Conservation (phyloP, 164 flowering plant species). For the Macadamia integrifolia region DNA sequence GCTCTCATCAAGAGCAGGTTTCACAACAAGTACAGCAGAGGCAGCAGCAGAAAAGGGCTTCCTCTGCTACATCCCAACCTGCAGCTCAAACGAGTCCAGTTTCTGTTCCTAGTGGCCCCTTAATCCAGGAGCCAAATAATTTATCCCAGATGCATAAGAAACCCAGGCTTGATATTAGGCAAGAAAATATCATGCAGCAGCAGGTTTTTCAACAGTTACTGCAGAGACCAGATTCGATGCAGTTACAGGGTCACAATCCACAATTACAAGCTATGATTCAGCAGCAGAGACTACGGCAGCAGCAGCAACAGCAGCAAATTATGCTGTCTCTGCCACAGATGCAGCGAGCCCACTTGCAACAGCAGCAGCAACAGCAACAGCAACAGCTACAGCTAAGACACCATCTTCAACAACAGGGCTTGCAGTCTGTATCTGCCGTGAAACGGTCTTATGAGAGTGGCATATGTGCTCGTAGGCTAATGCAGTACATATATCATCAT, state of each 20-base stretch:
- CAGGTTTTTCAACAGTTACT: conserved; percentile 74
- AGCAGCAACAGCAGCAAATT: conserved; percentile 50
- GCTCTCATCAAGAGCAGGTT: conserved; percentile 59
- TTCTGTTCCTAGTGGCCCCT: conserved; percentile 41
- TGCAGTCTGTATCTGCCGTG: conserved; percentile 42
- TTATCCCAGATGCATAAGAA: conserved; percentile 71
- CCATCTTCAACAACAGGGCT: conserved; percentile 58
- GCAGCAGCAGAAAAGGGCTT: conserved; percentile 57
- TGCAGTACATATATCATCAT: conserved; percentile 95
- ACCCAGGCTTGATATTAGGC: conserved; percentile 75
- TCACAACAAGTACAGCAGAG: conserved; percentile 45
- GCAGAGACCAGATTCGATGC: conserved; percentile 74
- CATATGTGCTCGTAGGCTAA: conserved; percentile 83
- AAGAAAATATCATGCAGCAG: conserved; percentile 72
- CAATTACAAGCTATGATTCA: conserved; percentile 78
- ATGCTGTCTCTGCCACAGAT: conserved; percentile 71
- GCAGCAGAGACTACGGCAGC: conserved; percentile 74
- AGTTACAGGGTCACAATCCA: conserved; percentile 59
- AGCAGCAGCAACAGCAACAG: conserved; percentile 44
- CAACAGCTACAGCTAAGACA: conserved; percentile 61
- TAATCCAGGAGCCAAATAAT: conserved; percentile 54
- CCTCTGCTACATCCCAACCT: conserved; percentile 72
- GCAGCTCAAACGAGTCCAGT: conserved; percentile 45
- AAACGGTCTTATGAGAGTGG: conserved; percentile 78
- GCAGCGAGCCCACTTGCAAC: conserved; percentile 66